Evolutionary conservation across 1,284 basidiomycete species (phyloP), one percentile per base, ranked within the genome.

Genomic region (Paramarasmius palmivorus): DNA sequence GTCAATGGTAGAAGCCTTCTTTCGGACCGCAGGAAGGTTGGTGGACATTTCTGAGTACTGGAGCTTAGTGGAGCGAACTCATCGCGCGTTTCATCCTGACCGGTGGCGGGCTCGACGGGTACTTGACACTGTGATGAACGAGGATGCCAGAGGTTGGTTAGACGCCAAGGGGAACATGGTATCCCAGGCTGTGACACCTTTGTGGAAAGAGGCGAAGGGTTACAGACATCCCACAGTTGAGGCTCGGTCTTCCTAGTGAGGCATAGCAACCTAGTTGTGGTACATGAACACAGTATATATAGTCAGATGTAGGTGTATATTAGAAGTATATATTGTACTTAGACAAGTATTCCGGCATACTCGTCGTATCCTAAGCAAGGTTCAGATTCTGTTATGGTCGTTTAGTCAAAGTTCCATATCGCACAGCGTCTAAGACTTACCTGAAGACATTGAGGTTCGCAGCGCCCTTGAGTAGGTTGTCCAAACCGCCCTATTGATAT

Each of bases 361-460:
- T 98, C 96, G 57, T 96, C 93, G 63, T 92, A 93, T 12, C 96
- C 96, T 29, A 99, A 2, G 94, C 89, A 47, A 98, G 79, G 75
- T 99, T 99, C 65, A 99, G 73, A 71, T 99, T 99, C 90, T 98
- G 44, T 44, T 9, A 36, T 49, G n/a, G 55, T 32, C 22, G 48
- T 36, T 46, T 26, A 36, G 14, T 57, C 15, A 37, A 46, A 34
- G 20, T 17, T 19, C 17, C 41, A 25, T 48, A 8, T 37, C 45
- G 52, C 54, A 19, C 34, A 23, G 3, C 25, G 62, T 32, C 35
- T 10, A n/a, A n/a, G 29, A 68, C 85, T 38, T 55, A 93, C 92
- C 79, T 95, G 94, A 56, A 99, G 67, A 70, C 95, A 98, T 73
- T 99, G 97, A 17, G 96, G n/a, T n/a, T 99, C 6, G 96, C 96